Conservation (phyloP, 495 filamentous ascomycete genomes). For the Penicillium psychrofluorescens region DNA sequence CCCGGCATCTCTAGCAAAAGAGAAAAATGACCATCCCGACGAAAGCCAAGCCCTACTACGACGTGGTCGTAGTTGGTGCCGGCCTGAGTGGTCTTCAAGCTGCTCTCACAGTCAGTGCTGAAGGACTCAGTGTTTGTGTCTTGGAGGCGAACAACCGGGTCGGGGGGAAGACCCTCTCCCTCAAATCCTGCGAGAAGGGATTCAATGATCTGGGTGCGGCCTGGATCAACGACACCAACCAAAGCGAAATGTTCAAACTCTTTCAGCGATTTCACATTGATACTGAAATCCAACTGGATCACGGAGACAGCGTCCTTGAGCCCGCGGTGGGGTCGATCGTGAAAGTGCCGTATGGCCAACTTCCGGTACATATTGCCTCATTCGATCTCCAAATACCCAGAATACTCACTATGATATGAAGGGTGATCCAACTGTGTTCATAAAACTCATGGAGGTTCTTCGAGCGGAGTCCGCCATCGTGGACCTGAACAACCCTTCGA, state of each 20-base stretch:
- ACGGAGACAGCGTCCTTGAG: constrained; percentile 21
- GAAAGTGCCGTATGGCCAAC: constrained; percentile 3
- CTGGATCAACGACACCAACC: constrained; percentile 45
- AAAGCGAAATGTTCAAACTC: constrained; percentile 30
- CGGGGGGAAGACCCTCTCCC: constrained; percentile 39
- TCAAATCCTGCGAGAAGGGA: constrained; percentile 14
- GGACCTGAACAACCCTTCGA: constrained; percentile 3
- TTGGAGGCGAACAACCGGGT: constrained; percentile 40
- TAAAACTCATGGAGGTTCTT: not conserved
- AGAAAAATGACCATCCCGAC: no score
- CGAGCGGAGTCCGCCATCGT: not conserved
- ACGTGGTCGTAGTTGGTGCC: constrained; percentile 42
- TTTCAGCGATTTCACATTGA: constrained; percentile 29
- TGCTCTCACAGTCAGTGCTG: constrained; percentile 26
- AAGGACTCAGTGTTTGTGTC: constrained; percentile 31
- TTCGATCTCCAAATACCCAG: no score
- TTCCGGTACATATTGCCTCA: no score
- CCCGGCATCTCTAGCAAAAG: no score
- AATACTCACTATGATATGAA: not conserved
- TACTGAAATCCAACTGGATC: constrained; percentile 26
- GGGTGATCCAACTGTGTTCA: constrained; percentile 2
- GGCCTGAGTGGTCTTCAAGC: constrained; percentile 43
- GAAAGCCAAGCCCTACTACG: constrained; percentile 2
- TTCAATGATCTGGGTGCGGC: constrained; percentile 39
- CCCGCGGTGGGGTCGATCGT: constrained; percentile 10